Evolutionary conservation across 176 grass and related monocot species (phyloP).

Genomic region (Pontederia crassipes): DNA sequence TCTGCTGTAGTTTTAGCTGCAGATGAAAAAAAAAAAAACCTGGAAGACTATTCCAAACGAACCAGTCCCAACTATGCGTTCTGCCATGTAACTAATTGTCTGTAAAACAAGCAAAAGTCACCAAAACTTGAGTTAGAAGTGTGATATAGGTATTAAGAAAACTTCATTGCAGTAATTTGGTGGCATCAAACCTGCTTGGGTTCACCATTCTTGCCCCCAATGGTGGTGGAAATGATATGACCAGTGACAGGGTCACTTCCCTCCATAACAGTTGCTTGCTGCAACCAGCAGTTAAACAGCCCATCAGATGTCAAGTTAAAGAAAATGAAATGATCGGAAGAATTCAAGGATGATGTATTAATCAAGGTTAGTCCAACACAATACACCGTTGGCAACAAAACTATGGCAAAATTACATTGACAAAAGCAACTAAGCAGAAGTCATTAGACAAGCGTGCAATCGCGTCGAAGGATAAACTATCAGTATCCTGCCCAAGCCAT

Average conservation of each 20-base stretch:
- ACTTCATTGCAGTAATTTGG: not conserved
- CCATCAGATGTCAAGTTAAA: too few species aligned
- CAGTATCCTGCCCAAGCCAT: too few species aligned
- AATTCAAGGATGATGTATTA: too few species aligned
- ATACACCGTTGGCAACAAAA: too few species aligned
- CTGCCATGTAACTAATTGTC: constrained; percentile 95
- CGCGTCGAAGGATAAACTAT: too few species aligned
- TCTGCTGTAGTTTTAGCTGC: not conserved
- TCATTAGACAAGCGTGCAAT: too few species aligned
- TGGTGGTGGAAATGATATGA: constrained; percentile 47
- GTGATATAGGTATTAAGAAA: too few species aligned
- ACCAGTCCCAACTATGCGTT: constrained; percentile 78
- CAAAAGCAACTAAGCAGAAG: too few species aligned
- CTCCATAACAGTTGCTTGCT: constrained; percentile 30
- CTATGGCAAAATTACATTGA: too few species aligned
- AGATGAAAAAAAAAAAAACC: constrained; percentile 21
- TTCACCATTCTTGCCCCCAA: constrained; percentile 47
- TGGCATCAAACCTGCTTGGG: constrained; percentile 33
- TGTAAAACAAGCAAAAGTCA: constrained; percentile 19
- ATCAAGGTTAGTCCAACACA: too few species aligned
- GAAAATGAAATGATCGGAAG: too few species aligned
- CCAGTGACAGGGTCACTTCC: constrained; percentile 30
- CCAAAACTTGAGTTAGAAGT: not conserved
- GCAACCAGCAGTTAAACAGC: not conserved
- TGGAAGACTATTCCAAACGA: constrained; percentile 90